Conservation (phyloP, 495 filamentous ascomycete genomes). For the Neurospora sp. region DNA sequence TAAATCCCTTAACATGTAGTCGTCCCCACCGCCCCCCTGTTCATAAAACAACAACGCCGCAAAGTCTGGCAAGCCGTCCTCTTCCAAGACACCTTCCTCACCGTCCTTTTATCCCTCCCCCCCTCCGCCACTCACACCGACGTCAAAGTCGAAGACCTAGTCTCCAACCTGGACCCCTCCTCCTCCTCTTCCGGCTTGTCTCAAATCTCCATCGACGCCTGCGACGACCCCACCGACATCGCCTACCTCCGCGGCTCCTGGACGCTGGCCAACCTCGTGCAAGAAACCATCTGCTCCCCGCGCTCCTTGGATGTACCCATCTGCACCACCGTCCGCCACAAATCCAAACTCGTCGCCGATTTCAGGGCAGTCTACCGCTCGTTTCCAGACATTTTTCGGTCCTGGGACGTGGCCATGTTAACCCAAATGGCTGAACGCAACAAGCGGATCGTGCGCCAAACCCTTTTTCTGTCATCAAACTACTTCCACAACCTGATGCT, state of each 20-base stretch:
- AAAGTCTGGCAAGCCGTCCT: constrained; percentile 69
- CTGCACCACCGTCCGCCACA: constrained; percentile 45
- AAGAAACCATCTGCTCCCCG: constrained; percentile 56
- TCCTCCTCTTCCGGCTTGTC: not conserved
- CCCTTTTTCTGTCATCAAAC: constrained; percentile 57
- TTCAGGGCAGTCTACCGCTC: constrained; percentile 53
- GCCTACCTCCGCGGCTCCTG: constrained; percentile 61
- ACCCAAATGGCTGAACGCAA: constrained; percentile 37
- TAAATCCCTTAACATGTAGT: no score
- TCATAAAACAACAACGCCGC: constrained; percentile 59
- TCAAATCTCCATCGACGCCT: constrained; percentile 23
- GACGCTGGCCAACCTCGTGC: constrained; percentile 61
- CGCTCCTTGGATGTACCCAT: constrained; percentile 57
- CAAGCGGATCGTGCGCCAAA: constrained; percentile 53
- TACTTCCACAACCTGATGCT: constrained; percentile 70
- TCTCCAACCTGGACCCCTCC: constrained; percentile 28
- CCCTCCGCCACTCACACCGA: constrained; percentile 64
- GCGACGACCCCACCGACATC: constrained; percentile 46
- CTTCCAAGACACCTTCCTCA: constrained; percentile 67
- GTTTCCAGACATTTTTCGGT: constrained; percentile 53
- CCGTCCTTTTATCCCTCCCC: constrained; percentile 61
- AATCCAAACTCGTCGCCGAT: constrained; percentile 48
- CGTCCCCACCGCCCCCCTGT: constrained; percentile 42
- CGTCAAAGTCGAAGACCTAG: constrained; percentile 55
- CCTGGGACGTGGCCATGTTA: constrained; percentile 46